Base-by-base conservation (phyloP, 2,329 filamentous ascomycete species). In the Knoxdaviesia proteae region DNA sequence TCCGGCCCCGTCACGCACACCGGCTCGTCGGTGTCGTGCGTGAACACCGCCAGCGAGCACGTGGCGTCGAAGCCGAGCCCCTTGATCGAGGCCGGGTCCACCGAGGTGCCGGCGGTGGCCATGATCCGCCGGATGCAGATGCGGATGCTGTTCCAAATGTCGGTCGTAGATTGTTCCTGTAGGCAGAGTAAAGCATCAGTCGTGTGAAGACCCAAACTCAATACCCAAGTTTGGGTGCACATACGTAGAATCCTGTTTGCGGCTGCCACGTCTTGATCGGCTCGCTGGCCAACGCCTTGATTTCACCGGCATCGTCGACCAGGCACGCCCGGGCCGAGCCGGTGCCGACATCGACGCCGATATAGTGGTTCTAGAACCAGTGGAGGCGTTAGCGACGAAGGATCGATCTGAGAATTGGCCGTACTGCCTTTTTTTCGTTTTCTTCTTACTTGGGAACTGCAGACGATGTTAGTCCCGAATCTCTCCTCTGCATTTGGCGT, bases 61-160 rank as follows among this genome's bases (percentile, higher is more conserved):
- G 90, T 98, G 29, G 90, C 90, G 58, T 98, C 90, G 59, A 98
- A 96, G 42, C 90, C 90, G 53, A 98, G 84, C 45, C 90, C 90
- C 51, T 80, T 80, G 52, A 98, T 80, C 34, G 73, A 77, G 48
- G 64, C 65, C 5, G 78, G 71, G 52, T 88, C 77, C 50, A 88
- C 74, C 50, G 93, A 77, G 51, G 77, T 78, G 50, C 88, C 81
- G 20, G 20, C 20, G 58, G 94, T 80, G 54, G 70, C 71, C 53
- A 96, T 71, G 38, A 87, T 84, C 42, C 77, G 72, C 53, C 86
- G 80, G 35, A 94, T 84, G 37, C 84, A 90, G 47, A 75, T 71
- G 64, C 87, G 94, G 57, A 98, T 94, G 61, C 84, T 88, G 49
- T 77, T 71, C 90, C 90, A 98, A 55, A 98, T 98, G 59, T 98